phyloP scores from a whole-genome alignment of 148 eudicot genomes.

The Selenicereus undatus region DNA sequence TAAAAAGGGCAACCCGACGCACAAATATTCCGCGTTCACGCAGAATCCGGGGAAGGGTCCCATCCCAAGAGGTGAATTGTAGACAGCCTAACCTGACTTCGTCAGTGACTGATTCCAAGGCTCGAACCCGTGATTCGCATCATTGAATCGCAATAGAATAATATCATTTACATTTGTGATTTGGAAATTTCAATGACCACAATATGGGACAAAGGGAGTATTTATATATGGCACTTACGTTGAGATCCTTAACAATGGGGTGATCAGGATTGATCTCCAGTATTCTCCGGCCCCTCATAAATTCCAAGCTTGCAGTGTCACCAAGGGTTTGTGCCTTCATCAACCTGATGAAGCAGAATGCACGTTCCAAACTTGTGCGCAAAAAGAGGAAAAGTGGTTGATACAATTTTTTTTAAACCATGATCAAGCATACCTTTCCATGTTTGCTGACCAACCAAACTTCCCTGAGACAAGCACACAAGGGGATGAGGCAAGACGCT shows the following conservation, averaged over 20 bases:
- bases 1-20: too few relatives aligned
- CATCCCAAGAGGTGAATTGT: too few relatives aligned
- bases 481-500: slow-evolving; percentile 92
- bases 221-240: slow-evolving; percentile 36
- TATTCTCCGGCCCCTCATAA: slow-evolving; percentile 97
- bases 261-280: slow-evolving; percentile 95
- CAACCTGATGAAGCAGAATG: slow-evolving; percentile 43
- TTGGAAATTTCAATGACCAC: too few relatives aligned
- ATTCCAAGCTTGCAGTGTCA: slow-evolving; percentile 87
- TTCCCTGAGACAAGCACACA: slow-evolving; percentile 98
- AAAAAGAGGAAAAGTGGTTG: not conserved
- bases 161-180: too few relatives aligned
- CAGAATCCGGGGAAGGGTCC: too few relatives aligned
- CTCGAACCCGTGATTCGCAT: too few relatives aligned
- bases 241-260: slow-evolving; percentile 87
- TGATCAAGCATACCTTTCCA: slow-evolving; percentile 65
- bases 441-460: slow-evolving; percentile 99
- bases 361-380: not conserved
- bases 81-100: too few relatives aligned
- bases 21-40: too few relatives aligned
- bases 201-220: too few relatives aligned
- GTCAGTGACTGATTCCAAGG: too few relatives aligned
- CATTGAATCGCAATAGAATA: too few relatives aligned
- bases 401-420: not conserved
- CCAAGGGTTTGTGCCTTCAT: slow-evolving; percentile 98